These are phyloP conservation scores for Claviceps paspali DNA, from an alignment of 2,329 filamentous ascomycete genomes.

Conservation along the genomic window DNA sequence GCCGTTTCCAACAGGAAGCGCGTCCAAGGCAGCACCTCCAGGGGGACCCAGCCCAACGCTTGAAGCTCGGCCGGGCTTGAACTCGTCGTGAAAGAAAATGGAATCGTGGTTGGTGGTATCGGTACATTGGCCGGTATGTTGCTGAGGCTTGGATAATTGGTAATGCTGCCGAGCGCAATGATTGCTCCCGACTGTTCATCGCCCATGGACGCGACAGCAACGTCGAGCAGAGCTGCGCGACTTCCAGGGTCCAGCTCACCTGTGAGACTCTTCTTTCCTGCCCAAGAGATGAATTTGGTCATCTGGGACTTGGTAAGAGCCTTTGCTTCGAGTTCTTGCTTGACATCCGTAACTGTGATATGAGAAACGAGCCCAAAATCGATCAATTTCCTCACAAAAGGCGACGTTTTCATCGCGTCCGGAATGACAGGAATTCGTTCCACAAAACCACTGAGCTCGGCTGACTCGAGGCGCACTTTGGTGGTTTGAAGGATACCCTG, in stretches of 20 bases:
- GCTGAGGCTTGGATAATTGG: slow-evolving; percentile 57
- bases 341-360: slow-evolving; percentile 77
- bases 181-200: slow-evolving; percentile 52
- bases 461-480: slow-evolving; percentile 59
- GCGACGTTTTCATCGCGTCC: slow-evolving; percentile 54
- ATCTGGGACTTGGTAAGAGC: slow-evolving; percentile 68
- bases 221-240: slow-evolving; percentile 57
- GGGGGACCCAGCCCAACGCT: slow-evolving; percentile 69
- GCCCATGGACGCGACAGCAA: slow-evolving; percentile 58
- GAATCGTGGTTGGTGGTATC: slow-evolving; percentile 66
- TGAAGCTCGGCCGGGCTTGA: slow-evolving; percentile 55
- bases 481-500: slow-evolving; percentile 75
- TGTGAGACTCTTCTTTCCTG: slow-evolving; percentile 53
- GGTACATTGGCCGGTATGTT: slow-evolving; percentile 72
- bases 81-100: slow-evolving; percentile 64
- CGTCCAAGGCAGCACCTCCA: slow-evolving; percentile 78
- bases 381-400: slow-evolving; percentile 65
- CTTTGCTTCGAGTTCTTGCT: slow-evolving; percentile 64
- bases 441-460: slow-evolving; percentile 57
- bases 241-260: slow-evolving; percentile 57
- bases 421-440: slow-evolving; percentile 79
- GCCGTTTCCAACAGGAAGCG: slow-evolving; percentile 60
- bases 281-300: slow-evolving; percentile 72
- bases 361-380: slow-evolving; percentile 78
- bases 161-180: slow-evolving; percentile 62